Evolutionary conservation across 768 basidiomycete genomes (phyloP).

Genomic region (Pleurotus citrinopileatus): DNA sequence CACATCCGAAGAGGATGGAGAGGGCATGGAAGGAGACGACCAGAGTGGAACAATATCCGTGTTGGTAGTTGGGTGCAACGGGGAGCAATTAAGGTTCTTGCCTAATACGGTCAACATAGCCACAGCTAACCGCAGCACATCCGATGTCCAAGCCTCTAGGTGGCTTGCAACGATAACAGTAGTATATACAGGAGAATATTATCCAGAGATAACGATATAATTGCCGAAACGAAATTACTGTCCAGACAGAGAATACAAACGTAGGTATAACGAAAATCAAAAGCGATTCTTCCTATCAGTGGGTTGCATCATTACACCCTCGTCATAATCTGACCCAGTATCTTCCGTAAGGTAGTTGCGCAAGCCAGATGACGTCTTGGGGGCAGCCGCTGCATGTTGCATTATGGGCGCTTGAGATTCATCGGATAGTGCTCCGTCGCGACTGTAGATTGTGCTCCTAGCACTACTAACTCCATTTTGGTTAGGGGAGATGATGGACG

Average conservation of each 20-base stretch:
- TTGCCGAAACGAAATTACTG: background rate
- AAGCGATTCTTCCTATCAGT: conserved; percentile 21
- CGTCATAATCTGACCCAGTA: conserved; percentile 41
- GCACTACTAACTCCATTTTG: conserved; percentile 43
- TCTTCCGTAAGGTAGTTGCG: conserved; percentile 51
- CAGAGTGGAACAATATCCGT: too few relatives aligned
- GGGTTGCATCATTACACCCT: conserved; percentile 42
- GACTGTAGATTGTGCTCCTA: conserved; percentile 48
- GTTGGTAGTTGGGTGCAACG: too few relatives aligned
- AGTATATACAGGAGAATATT: conserved; percentile 3
- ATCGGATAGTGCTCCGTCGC: conserved; percentile 45
- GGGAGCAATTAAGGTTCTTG: background rate
- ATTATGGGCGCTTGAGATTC: conserved; percentile 56
- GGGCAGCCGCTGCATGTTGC: conserved; percentile 32
- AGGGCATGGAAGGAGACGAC: conserved; percentile 2
- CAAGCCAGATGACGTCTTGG: conserved; percentile 51
- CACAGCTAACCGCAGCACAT: too few relatives aligned
- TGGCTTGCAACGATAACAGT: background rate
- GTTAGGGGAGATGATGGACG: conserved; percentile 57
- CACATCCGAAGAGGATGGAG: background rate
- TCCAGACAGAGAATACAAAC: conserved; percentile 6
- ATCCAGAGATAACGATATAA: conserved; percentile 14
- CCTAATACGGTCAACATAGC: too few relatives aligned
- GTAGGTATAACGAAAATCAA: background rate
- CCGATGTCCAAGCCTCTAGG: too few relatives aligned